Conservation (phyloP, 768 basidiomycete genomes). For the Clitopilus passeckerianus region DNA sequence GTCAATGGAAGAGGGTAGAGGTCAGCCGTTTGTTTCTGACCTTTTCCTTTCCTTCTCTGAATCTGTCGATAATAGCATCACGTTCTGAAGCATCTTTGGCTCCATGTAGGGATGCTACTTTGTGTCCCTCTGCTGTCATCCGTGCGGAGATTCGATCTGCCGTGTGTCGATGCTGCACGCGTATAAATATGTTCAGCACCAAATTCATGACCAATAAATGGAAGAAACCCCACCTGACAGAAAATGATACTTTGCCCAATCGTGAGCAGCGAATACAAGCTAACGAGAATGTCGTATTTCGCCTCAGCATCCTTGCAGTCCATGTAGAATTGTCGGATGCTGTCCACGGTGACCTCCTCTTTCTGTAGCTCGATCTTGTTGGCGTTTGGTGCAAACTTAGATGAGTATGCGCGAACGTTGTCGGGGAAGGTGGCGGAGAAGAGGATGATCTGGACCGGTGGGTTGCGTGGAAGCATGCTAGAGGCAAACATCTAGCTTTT, state of each 20-base stretch:
- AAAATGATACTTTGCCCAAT: constrained; percentile 99
- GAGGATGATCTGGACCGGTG: constrained; percentile 77
- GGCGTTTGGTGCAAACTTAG: constrained; percentile 87
- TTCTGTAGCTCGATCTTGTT: constrained; percentile 96
- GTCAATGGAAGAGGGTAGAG: neutral
- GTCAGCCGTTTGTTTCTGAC: constrained; percentile 28
- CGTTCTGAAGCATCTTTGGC: constrained; percentile 88
- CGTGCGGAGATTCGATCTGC: constrained; percentile 89
- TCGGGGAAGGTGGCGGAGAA: constrained; percentile 99
- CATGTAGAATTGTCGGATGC: constrained; percentile 97
- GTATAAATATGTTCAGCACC: constrained; percentile 4
- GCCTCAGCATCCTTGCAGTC: constrained; percentile 88
- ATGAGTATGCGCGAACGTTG: constrained; percentile 86
- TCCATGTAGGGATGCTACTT: constrained; percentile 94
- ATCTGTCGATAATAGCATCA: constrained; percentile 89
- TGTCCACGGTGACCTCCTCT: constrained; percentile 91
- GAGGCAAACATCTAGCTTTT: too few relatives aligned
- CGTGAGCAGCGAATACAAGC: constrained; percentile 84
- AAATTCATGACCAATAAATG: neutral
- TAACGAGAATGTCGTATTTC: constrained; percentile 94
- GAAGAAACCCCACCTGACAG: constrained; percentile 62
- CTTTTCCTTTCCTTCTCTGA: constrained; percentile 95
- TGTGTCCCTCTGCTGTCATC: constrained; percentile 92
- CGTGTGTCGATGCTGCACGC: constrained; percentile 79
- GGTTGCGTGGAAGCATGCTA: constrained; percentile 53